A percentile compares a stretch with the other conserved stretches of the same genome.
Conservation (phyloP, 2,329 filamentous ascomycete genomes). For the Pseudogymnoascus destructans region DNA sequence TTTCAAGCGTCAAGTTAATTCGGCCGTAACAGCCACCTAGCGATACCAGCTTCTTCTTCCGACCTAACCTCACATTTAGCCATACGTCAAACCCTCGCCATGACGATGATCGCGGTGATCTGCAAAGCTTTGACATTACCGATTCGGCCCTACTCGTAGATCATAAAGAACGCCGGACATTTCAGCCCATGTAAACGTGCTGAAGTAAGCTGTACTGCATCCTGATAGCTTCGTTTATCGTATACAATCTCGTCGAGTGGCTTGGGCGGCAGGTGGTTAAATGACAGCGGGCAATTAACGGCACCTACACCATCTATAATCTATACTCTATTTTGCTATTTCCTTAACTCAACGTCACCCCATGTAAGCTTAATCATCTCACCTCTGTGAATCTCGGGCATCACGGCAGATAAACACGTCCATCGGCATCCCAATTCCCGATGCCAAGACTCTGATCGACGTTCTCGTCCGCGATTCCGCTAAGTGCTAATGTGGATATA, state of each 20-base stretch:
- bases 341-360: background rate
- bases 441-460: background rate
- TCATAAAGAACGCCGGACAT: background rate
- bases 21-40: background rate
- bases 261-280: background rate
- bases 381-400: background rate
- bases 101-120: background rate
- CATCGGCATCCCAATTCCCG: background rate
- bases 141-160: conserved; percentile 4
- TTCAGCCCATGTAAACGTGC: background rate
- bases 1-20: background rate
- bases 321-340: background rate
- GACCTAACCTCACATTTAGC: background rate
- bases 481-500: background rate
- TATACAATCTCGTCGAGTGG: background rate
- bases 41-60: background rate
- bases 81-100: background rate
- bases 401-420: background rate
- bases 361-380: background rate
- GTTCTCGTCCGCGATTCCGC: background rate
- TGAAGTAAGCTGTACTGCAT: background rate
- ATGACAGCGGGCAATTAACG: background rate
- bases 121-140: background rate
- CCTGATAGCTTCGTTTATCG: background rate
- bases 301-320: background rate